Conservation (phyloP, 208 protist species). For the Wallacemonas sp. region DNA sequence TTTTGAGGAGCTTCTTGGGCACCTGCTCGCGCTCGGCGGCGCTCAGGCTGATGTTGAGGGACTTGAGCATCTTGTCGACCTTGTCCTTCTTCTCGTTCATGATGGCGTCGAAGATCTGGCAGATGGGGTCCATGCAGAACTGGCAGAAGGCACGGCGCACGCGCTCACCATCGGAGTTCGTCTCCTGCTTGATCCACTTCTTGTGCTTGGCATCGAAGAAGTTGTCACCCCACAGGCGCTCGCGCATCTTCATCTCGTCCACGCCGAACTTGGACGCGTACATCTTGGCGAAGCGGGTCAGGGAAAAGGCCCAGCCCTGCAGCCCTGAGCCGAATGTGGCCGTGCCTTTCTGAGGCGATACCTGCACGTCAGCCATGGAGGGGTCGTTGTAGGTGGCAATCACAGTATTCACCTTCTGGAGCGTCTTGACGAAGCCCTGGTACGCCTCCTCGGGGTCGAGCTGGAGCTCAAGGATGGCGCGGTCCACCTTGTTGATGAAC, state of each 20-base stretch:
- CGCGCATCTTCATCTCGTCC: conserved; percentile 79
- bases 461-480: conserved; percentile 92
- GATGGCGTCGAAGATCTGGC: conserved; percentile 94
- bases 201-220: conserved; percentile 96
- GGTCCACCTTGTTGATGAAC: conserved; percentile 99
- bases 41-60: conserved; percentile 92
- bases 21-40: conserved; percentile 90
- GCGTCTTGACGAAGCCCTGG: conserved; percentile 75
- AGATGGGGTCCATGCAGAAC: conserved; percentile 98
- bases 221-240: conserved; percentile 98
- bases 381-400: conserved; percentile 97
- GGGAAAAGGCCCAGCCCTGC: conserved; percentile 99
- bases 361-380: conserved; percentile 90
- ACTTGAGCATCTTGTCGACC: conserved; percentile 93
- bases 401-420: conserved; percentile 85
- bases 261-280: conserved; percentile 95
- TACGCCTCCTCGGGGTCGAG: conserved; percentile 86
- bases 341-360: conserved; percentile 91
- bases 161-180: conserved; percentile 58
- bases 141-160: conserved; percentile 91
- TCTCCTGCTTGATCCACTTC: conserved; percentile 79
- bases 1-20: conserved; percentile 97
- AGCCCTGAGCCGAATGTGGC: conserved; percentile 99
- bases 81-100: conserved; percentile 96
- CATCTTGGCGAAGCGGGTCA: conserved; percentile 88